Evolutionary conservation across 208 protist genomes (phyloP).

Genomic region (Leishmania tropica): DNA sequence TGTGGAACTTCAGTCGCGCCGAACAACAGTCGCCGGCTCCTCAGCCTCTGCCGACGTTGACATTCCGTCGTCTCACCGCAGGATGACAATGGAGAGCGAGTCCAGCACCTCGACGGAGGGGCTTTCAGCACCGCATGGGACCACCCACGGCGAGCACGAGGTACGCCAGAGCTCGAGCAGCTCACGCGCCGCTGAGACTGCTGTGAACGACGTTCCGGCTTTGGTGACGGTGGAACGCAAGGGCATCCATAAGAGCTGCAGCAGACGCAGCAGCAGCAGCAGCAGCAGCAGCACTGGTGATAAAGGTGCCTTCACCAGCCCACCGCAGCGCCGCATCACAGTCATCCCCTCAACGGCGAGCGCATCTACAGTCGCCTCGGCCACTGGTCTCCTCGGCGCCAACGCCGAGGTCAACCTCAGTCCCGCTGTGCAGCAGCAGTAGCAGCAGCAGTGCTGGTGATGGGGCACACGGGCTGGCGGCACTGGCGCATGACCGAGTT

Average conservation of each 20-base stretch:
- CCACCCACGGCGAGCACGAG: not conserved
- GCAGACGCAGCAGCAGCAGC: no score
- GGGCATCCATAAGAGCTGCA: not conserved
- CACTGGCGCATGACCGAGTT: not conserved
- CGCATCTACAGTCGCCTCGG: no score
- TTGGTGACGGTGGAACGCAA: not conserved
- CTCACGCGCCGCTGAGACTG: not conserved
- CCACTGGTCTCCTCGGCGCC: no score
- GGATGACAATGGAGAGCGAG: not conserved
- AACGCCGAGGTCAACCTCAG: no score
- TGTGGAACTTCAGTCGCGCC: not conserved
- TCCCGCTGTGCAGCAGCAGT: constrained; percentile 9
- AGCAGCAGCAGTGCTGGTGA: constrained; percentile 13
- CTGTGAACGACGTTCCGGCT: not conserved
- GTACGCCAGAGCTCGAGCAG: not conserved
- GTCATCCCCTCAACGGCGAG: no score
- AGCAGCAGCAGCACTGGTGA: constrained; percentile 12
- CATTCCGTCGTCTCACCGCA: not conserved
- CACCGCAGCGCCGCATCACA: no score
- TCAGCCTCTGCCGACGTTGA: constrained; percentile 1
- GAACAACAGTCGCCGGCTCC: not conserved
- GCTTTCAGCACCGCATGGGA: not conserved
- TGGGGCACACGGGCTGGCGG: not conserved
- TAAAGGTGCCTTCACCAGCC: no score
- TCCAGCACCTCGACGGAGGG: not conserved